These are phyloP conservation scores for Sedum album DNA, from an alignment of 164 flowering plant species.

Conservation along the genomic window DNA sequence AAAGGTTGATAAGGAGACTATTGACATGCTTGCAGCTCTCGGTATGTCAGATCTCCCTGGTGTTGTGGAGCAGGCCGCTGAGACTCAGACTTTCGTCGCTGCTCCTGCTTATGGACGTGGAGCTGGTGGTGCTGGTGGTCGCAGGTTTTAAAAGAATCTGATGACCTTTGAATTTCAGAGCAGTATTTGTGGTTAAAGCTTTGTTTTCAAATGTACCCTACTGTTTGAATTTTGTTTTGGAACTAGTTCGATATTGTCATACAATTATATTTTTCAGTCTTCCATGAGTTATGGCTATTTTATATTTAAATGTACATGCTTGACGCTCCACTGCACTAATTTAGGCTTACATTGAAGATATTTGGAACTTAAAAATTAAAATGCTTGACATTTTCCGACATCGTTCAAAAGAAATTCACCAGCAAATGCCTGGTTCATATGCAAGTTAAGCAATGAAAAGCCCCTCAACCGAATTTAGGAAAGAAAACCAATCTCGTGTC, in stretches of 20 bases:
- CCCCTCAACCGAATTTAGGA: neutral
- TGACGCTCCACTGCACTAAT: too few species aligned
- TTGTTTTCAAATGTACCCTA: neutral
- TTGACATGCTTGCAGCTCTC: slow-evolving; percentile 61
- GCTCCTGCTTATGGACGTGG: slow-evolving; percentile 18
- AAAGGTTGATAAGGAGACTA: slow-evolving; percentile 67
- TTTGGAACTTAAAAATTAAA: too few species aligned
- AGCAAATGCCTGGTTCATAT: neutral
- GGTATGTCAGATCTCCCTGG: slow-evolving; percentile 73
- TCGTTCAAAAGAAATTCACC: too few species aligned
- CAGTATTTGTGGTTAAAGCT: neutral
- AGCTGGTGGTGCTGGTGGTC: slow-evolving; percentile 6
- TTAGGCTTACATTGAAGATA: too few species aligned
- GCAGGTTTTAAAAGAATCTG: neutral
- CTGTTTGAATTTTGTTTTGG: neutral
- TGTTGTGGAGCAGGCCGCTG: slow-evolving; percentile 27
- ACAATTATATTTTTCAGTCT: neutral
- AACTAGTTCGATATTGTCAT: neutral
- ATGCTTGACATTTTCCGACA: too few species aligned
- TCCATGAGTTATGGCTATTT: neutral
- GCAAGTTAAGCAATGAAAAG: neutral
- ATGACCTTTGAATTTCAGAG: neutral
- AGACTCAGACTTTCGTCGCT: slow-evolving; percentile 20
- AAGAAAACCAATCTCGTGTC: neutral
- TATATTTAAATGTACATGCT: too few species aligned